Evolutionary conservation across 177 flowering plant species (phyloP).

Genomic region (Vitis hybrid): DNA sequence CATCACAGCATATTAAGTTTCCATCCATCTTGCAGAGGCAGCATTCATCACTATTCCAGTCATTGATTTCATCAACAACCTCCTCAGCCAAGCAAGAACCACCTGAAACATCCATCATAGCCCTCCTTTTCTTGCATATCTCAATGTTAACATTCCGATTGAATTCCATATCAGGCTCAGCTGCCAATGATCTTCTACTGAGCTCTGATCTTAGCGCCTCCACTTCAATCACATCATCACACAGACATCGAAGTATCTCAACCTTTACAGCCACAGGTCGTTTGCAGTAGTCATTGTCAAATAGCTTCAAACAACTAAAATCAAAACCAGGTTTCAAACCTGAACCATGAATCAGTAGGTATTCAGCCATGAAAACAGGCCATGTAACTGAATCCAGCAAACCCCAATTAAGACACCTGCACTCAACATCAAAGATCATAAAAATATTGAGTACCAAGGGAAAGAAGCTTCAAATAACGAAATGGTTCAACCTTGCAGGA

Average conservation of each 20-base stretch:
- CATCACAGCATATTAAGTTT: constrained; percentile 93
- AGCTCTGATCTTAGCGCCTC: constrained; percentile 76
- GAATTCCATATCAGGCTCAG: constrained; percentile 46
- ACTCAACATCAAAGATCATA: constrained; percentile 6
- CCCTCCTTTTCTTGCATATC: constrained; percentile 45
- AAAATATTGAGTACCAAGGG: constrained; percentile 1
- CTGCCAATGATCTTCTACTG: constrained; percentile 48
- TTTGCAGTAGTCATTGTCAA: constrained; percentile 59
- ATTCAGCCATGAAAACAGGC: constrained; percentile 86
- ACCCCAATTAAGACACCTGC: constrained; percentile 87
- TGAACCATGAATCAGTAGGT: constrained; percentile 59
- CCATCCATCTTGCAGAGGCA: constrained; percentile 98
- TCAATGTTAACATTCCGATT: constrained; percentile 41
- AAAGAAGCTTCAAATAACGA: background rate
- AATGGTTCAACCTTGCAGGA: background rate
- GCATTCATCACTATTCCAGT: constrained; percentile 93
- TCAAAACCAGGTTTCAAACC: constrained; percentile 47
- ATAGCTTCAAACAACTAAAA: constrained; percentile 46
- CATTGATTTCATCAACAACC: constrained; percentile 43
- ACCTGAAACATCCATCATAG: constrained; percentile 32
- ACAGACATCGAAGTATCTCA: constrained; percentile 70
- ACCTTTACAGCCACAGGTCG: constrained; percentile 60
- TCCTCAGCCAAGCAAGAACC: constrained; percentile 51
- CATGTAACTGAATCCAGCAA: constrained; percentile 81
- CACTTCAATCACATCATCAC: constrained; percentile 81